Conservation (phyloP, 208 protist genomes). For the Trichomonas gallinae region DNA sequence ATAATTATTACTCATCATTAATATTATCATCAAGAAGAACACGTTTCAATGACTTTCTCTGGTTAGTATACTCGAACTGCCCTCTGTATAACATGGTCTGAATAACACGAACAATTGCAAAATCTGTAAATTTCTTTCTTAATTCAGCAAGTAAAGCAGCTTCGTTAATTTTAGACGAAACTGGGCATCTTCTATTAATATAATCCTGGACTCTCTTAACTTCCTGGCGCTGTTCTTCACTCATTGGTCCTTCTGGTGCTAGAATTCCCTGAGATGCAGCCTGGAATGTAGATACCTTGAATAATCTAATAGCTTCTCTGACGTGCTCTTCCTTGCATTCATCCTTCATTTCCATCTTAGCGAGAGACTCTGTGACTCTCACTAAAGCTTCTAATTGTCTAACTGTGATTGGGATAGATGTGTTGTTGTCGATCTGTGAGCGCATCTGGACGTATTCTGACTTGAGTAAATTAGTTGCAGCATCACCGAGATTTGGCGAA, state of each 20-base stretch:
- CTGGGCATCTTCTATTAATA: not conserved
- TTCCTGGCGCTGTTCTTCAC: not conserved
- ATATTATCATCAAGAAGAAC: not conserved
- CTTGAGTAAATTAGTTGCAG: conserved; percentile 73
- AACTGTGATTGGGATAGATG: conserved; percentile 85
- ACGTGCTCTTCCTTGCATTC: conserved; percentile 39
- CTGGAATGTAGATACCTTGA: conserved; percentile 41
- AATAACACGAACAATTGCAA: not conserved
- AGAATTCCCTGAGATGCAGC: conserved; percentile 23
- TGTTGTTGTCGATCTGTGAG: conserved; percentile 61
- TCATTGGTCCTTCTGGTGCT: not conserved
- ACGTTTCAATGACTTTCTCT: not conserved
- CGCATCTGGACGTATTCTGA: conserved; percentile 86
- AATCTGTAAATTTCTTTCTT: not conserved
- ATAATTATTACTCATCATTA: no score
- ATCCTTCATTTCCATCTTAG: conserved; percentile 25
- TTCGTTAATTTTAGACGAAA: not conserved
- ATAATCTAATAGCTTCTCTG: conserved; percentile 37
- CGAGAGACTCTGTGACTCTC: conserved; percentile 79
- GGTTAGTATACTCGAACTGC: not conserved
- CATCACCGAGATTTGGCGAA: conserved; percentile 42
- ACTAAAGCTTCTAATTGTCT: conserved; percentile 95
- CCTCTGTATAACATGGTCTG: conserved; percentile 1
- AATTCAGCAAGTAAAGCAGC: not conserved
- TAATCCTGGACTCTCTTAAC: not conserved